These are phyloP conservation scores for Verticillium alfalfae DNA, from an alignment of 2,329 filamentous ascomycete genomes.

Conservation along the genomic window DNA sequence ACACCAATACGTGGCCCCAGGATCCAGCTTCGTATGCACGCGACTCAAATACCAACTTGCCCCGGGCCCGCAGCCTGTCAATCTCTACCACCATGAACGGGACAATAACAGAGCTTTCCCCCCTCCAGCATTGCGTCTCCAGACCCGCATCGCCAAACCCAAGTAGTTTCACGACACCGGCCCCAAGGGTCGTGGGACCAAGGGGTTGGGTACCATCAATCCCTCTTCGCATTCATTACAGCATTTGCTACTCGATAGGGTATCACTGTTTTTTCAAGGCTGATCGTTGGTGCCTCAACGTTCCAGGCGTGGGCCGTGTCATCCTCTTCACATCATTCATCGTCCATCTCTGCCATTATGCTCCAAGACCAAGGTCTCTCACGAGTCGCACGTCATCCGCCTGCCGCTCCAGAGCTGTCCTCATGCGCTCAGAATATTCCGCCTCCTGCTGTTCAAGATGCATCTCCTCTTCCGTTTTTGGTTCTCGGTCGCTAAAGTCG, in stretches of 20 bases:
- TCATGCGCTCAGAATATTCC: constrained; percentile 66
- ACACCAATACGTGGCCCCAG: no score
- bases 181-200: no score
- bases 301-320: background rate
- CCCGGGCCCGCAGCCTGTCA: no score
- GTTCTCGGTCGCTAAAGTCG: constrained; percentile 43
- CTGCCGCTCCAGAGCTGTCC: constrained; percentile 67
- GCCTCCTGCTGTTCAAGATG: constrained; percentile 50
- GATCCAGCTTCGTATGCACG: no score
- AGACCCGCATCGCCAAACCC: no score
- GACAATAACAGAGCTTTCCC: no score
- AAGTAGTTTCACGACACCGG: no score
- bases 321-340: background rate
- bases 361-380: constrained; percentile 47
- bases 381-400: constrained; percentile 76
- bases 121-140: no score
- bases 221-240: background rate
- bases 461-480: constrained; percentile 37
- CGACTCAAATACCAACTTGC: no score
- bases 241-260: background rate
- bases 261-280: background rate
- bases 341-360: background rate
- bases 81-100: no score
- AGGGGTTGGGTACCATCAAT: background rate
- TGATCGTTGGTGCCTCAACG: background rate